Evolutionary conservation across 192 early-diverging fungal species (phyloP), one percentile per base, ranked within the genome.

Genomic region (Dispira parvispora): DNA sequence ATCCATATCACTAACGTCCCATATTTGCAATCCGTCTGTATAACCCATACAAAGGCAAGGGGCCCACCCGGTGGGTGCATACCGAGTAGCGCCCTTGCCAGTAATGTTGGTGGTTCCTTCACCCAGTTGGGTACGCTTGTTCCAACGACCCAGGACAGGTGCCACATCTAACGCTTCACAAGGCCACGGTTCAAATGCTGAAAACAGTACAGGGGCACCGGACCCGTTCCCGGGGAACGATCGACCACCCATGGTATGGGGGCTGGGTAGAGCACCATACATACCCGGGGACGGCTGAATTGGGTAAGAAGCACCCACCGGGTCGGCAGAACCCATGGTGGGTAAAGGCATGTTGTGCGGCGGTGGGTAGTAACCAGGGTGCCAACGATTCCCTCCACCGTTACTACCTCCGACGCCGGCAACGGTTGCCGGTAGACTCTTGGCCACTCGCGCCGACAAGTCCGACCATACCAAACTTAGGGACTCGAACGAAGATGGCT

Each of bases 11-110:
- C 79, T 73, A 9, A 88, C 70, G 52, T 85, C 74, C 89, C 89
- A 91, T 16, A 91, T 72, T 61, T 91, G 89, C 56, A 91, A 85
- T 9, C 89, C 89, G 61, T 78, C 77, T 12, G 67, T 60, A 68
- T 90, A 90, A 26, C 86, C 88, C 54, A 90, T 66, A 21, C 28
- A 60, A 16, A 60, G 57, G 2, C 25, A 83, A 63, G 26, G 84
- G 63, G 65, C 81, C 82, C 10, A 77, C 73, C 25, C 63, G 71
- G 49, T 73, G 71, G 60, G 18, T 42, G 6, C 47, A 4, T 5
- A 38, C 32, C 32, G 32, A 38, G 32, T 38, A 49, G 21, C 47
- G 47, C 18, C 21, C 2, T 2, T 27, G 62, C 32, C 50, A 16
- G 32, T 13, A 43, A 25, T 43, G 28, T 21, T 25, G 43, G 64